phyloP scores from a whole-genome alignment of 306 rosid species.

The Mimosa bimucronata region DNA sequence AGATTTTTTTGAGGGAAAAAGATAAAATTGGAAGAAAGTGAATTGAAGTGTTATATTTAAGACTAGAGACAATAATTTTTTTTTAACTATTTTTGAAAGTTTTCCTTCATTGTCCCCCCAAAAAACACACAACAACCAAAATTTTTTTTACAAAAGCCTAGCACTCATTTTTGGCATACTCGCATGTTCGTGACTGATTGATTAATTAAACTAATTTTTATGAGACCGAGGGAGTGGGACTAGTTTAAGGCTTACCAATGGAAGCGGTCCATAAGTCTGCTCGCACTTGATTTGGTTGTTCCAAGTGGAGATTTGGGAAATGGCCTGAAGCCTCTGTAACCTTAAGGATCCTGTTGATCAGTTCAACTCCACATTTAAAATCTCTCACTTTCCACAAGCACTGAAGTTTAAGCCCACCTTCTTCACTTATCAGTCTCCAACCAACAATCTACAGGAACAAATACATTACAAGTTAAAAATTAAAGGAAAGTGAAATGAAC shows the following conservation, averaged over 20 bases:
- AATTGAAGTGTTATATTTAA: no score
- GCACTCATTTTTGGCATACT: not conserved
- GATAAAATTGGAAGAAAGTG: no score
- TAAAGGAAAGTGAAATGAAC: not conserved
- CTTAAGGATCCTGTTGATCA: slow-evolving; percentile 68
- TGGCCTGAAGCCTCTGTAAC: slow-evolving; percentile 67
- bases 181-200: not conserved
- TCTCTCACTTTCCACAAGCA: slow-evolving; percentile 95
- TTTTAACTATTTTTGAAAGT: no score
- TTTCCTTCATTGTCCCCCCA: no score
- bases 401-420: slow-evolving; percentile 63
- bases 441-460: slow-evolving; percentile 70
- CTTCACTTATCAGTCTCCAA: slow-evolving; percentile 79
- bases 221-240: not conserved
- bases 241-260: slow-evolving; percentile 57
- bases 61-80: no score
- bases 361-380: slow-evolving; percentile 72
- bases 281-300: slow-evolving; percentile 80
- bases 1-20: no score
- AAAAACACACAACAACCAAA: no score
- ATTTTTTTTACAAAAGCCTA: no score
- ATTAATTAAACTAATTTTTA: not conserved
- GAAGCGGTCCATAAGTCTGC: slow-evolving; percentile 83
- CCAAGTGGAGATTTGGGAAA: slow-evolving; percentile 80
- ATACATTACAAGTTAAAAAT: not conserved